Evolutionary conservation across 2,329 filamentous ascomycete genomes (phyloP).

Genomic region (Fusarium dlaminii): DNA sequence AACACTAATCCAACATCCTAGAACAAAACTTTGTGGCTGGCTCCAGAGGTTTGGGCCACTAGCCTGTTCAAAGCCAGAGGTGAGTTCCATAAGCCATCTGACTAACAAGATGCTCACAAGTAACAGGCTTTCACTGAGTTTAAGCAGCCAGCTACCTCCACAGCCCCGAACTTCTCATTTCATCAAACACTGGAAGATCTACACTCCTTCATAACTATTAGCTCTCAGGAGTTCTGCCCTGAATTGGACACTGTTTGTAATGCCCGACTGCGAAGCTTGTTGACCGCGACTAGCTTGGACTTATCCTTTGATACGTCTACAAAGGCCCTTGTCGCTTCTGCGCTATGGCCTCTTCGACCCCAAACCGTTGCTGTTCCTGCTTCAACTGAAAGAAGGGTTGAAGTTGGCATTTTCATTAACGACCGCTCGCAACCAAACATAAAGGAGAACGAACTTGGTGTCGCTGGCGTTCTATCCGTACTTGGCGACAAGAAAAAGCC

Average conservation of each 20-base stretch:
- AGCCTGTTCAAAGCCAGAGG: conserved; percentile 58
- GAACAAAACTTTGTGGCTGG: conserved; percentile 64
- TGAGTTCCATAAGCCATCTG: conserved; percentile 13
- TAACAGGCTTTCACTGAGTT: conserved; percentile 69
- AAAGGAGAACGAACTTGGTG: conserved; percentile 77
- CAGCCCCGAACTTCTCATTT: conserved; percentile 71
- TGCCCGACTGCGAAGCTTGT: conserved; percentile 54
- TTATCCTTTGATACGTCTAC: conserved; percentile 78
- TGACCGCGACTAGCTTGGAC: conserved; percentile 73
- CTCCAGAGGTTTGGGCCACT: conserved; percentile 67
- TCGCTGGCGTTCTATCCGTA: conserved; percentile 82
- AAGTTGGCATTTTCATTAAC: conserved; percentile 80
- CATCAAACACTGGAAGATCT: conserved; percentile 72
- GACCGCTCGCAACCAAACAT: conserved; percentile 64
- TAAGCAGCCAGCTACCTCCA: conserved; percentile 43
- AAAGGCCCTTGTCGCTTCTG: conserved; percentile 71
- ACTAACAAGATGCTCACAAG: conserved; percentile 10
- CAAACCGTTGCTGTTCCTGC: conserved; percentile 54
- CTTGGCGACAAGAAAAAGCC: conserved; percentile 78
- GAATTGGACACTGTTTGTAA: conserved; percentile 59
- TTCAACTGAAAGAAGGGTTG: conserved; percentile 66
- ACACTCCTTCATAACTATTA: conserved; percentile 61
- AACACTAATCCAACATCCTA: conserved; percentile 37
- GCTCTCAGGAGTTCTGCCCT: conserved; percentile 62
- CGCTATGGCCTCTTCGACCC: conserved; percentile 65